Conservation (phyloP, 2,329 filamentous ascomycete genomes). For the Scopulariopsis brevicaulis region DNA sequence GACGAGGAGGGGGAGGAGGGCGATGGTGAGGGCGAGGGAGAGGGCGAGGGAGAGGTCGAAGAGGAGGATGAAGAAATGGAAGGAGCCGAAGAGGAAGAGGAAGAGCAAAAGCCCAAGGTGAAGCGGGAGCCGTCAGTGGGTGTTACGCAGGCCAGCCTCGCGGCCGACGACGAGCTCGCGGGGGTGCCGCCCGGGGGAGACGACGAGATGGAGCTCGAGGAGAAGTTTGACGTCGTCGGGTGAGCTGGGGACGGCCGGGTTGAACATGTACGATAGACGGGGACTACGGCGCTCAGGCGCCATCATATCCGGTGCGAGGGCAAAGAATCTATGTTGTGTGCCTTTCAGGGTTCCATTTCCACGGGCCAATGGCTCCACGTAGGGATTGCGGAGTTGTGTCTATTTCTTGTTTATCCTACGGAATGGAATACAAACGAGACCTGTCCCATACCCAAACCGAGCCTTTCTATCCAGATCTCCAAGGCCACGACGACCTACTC, state of each 20-base stretch:
- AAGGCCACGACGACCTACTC: neutral
- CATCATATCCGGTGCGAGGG: neutral
- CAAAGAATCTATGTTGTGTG: too few species aligned
- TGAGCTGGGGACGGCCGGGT: neutral
- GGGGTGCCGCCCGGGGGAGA: neutral
- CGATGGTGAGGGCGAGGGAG: constrained; percentile 9
- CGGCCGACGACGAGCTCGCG: neutral
- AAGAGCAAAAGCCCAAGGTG: constrained; percentile 32
- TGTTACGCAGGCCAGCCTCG: neutral
- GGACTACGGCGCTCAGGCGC: too few species aligned
- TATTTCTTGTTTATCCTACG: too few species aligned
- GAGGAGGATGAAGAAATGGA: constrained; percentile 17
- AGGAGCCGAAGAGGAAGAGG: constrained; percentile 12
- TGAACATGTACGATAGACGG: neutral
- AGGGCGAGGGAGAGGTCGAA: constrained; percentile 13
- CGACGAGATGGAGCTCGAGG: constrained; percentile 19
- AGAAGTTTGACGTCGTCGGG: constrained; percentile 20
- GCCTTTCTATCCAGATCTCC: neutral
- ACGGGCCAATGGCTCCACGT: too few species aligned
- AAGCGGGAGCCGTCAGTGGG: neutral
- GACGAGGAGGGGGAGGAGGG: constrained; percentile 13
- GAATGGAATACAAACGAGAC: too few species aligned
- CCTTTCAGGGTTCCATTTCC: too few species aligned
- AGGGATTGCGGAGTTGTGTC: neutral
- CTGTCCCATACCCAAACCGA: too few species aligned